These are phyloP conservation scores for Helichrysum umbraculigerum DNA, from an alignment of 129 eudicot genomes.

Conservation along the genomic window DNA sequence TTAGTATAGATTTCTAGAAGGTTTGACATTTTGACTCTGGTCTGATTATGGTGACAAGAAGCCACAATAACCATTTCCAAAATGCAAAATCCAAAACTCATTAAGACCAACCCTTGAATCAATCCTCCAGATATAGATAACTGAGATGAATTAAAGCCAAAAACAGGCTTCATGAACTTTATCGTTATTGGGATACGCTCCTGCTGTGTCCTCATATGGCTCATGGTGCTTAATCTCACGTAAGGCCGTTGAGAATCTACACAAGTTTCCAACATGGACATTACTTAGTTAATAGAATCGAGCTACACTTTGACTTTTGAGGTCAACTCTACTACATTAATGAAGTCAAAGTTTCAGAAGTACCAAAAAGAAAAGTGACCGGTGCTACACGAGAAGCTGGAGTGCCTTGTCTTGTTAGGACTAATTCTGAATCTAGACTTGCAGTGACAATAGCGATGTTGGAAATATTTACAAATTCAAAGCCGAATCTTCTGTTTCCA, in stretches of 20 bases:
- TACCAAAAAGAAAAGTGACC: constrained; percentile 89
- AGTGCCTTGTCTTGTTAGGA: constrained; percentile 73
- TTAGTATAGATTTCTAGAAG: background rate
- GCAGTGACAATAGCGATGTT: constrained; percentile 56
- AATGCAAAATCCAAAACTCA: background rate
- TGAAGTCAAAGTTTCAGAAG: background rate
- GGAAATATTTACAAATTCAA: constrained; percentile 62
- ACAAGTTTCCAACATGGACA: constrained; percentile 23
- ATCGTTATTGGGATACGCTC: constrained; percentile 53
- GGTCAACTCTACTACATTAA: background rate
- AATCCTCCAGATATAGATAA: constrained; percentile 68
- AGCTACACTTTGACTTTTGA: constrained; percentile 12
- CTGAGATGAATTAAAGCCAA: constrained; percentile 76
- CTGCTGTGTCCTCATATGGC: constrained; percentile 67
- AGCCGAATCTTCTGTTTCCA: constrained; percentile 81
- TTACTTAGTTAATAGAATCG: background rate
- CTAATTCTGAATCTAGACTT: constrained; percentile 44
- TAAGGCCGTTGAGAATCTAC: constrained; percentile 79
- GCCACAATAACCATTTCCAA: background rate
- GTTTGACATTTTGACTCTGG: no score
- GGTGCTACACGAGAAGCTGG: constrained; percentile 78
- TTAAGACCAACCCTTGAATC: constrained; percentile 51
- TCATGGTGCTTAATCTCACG: constrained; percentile 75
- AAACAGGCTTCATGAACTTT: constrained; percentile 86
- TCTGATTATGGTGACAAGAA: background rate